A percentile compares a stretch with the other conserved stretches of the same genome.
These are phyloP conservation scores for Thielaviopsis musarum DNA, from an alignment of 2,329 filamentous ascomycete genomes.

Conservation along the genomic window DNA sequence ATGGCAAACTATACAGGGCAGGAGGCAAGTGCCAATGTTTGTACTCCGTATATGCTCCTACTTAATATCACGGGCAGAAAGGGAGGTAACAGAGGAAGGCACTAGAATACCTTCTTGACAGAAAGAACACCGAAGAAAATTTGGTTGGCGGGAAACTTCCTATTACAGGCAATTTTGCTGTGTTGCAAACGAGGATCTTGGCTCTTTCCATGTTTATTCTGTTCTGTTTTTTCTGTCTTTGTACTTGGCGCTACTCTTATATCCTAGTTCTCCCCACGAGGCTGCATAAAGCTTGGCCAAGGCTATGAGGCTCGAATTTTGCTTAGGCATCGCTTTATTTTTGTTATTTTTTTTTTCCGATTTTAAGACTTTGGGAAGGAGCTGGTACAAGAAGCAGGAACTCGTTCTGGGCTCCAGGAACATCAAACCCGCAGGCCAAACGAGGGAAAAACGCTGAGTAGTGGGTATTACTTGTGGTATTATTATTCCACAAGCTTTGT, in stretches of 20 bases:
- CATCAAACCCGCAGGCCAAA: conserved; percentile 2
- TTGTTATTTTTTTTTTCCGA: neutral
- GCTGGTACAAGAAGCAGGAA: neutral
- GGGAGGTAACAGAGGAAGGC: too few relatives aligned
- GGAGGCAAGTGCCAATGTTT: too few relatives aligned
- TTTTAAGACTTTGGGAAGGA: neutral
- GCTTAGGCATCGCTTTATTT: neutral
- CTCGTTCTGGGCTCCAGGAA: conserved; percentile 3
- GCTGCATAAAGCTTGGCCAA: neutral
- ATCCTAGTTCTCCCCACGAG: neutral
- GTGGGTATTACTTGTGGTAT: neutral
- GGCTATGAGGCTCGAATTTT: neutral
- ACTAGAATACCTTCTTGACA: too few relatives aligned
- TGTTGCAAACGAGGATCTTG: too few relatives aligned
- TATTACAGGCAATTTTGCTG: too few relatives aligned
- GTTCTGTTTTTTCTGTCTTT: neutral
- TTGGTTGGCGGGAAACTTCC: too few relatives aligned
- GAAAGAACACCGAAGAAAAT: too few relatives aligned
- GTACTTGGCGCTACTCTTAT: neutral
- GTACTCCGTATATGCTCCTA: too few relatives aligned
- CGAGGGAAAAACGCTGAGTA: neutral
- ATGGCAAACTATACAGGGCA: too few relatives aligned
- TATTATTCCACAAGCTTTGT: too few relatives aligned
- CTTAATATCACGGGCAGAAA: too few relatives aligned
- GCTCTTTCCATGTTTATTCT: neutral